Base-by-base conservation (phyloP, 495 filamentous ascomycete genomes). In the Tuber aestivum region DNA sequence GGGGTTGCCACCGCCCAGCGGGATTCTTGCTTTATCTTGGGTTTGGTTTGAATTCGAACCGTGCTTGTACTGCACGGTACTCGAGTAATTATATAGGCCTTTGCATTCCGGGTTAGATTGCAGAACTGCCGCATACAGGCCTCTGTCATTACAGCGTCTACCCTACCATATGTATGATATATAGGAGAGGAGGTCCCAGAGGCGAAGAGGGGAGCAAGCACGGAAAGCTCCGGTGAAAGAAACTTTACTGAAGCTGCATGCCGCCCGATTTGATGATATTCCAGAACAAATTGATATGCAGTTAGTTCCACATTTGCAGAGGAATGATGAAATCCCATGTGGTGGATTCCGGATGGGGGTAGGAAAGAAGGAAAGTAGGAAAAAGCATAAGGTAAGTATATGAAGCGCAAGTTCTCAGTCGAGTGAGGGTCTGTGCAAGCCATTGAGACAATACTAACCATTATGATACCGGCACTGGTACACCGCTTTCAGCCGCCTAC, bases 1-100 rank as follows among this genome's bases (percentile, higher is more conserved):
- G 38, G 3, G 38, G 38, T 7, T 35, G 56, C 56, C 12, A 35
- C 12, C 35, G 5, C 27, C 12, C 14, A 20, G 27, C n/a, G 32
- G 27, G 14, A 14, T 65, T 35, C 32, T 65, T 65, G 32, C 56
- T 65, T 65, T 65, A 35, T 32, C 56, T 16, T 65, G 32, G 27
- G 6, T 27, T 35, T 65, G 27, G 32, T 65, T 65, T 65, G 16
- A 65, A 35, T 65, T 65, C 56, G 56, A 65, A 65, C 56, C 56
- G 56, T 65, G 56, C 56, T 65, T 65, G 35, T 35, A 65, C 50
- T 10, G n/a, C 10, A 27, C n/a, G n/a, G n/a, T n/a, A n/a, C 56
- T 65, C 32, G 56, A 65, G 56, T 65, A 40, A 65, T 65, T 65
- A 65, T 65, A 65, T 65, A 65, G 56, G 56, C 56, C 32, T 65